phyloP scores from a whole-genome alignment of 805 yeast species.

The Saccharomycopsis selenospora region DNA sequence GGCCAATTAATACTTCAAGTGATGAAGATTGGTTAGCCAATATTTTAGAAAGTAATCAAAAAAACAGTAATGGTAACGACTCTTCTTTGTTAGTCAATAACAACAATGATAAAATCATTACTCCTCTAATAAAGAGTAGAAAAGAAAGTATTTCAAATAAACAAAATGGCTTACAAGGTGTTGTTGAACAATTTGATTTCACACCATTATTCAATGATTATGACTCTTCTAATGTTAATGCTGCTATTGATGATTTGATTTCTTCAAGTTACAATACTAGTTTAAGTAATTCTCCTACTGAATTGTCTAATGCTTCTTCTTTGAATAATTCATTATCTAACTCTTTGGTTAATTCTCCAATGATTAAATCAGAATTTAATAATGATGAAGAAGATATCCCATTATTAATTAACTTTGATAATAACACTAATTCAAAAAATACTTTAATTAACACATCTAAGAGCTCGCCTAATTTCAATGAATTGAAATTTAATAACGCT shows the following conservation, averaged over 20 bases:
- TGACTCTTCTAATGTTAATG: slow-evolving; percentile 2
- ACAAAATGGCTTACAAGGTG: neutral
- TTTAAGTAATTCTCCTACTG: neutral
- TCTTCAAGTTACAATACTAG: slow-evolving; percentile 5
- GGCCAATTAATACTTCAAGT: neutral
- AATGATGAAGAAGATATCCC: slow-evolving; percentile 34
- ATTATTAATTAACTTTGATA: slow-evolving; percentile 1
- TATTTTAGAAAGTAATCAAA: slow-evolving; percentile 1
- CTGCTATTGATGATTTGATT: slow-evolving; percentile 5
- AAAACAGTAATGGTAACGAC: too few relatives aligned
- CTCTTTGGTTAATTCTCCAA: slow-evolving; percentile 27
- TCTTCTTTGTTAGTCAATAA: neutral
- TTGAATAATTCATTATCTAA: slow-evolving; percentile 23
- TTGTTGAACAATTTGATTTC: neutral
- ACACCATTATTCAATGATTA: slow-evolving; percentile 7
- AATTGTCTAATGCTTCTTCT: slow-evolving; percentile 5
- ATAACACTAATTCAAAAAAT: neutral
- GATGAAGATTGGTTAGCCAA: slow-evolving; percentile 14
- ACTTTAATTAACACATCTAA: slow-evolving; percentile 4
- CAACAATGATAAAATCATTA: neutral
- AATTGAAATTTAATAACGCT: slow-evolving; percentile 6
- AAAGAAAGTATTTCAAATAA: neutral
- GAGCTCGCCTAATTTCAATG: slow-evolving; percentile 9
- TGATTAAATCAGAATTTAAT: slow-evolving; percentile 29
- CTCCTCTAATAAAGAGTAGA: neutral